Conservation (phyloP, 805 yeast species). For the Zygotorulaspora sp. region DNA sequence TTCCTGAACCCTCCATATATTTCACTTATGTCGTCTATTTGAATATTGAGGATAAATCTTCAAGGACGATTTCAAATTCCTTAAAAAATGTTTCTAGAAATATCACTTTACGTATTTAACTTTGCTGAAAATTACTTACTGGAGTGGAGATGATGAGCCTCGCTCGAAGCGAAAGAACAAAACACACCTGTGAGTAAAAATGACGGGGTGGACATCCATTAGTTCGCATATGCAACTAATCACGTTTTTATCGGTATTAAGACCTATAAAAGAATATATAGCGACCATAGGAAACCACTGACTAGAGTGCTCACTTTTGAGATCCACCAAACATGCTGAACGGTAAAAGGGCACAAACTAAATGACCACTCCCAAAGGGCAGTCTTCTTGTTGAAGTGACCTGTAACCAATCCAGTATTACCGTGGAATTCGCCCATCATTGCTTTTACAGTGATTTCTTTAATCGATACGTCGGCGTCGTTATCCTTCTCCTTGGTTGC, state of each 20-base stretch:
- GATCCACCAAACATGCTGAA: slow-evolving; percentile 97
- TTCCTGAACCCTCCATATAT: slow-evolving; percentile 12
- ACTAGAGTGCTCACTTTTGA: slow-evolving; percentile 52
- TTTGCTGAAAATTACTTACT: slow-evolving; percentile 1
- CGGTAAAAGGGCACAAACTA: slow-evolving; percentile 70
- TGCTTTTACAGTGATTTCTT: slow-evolving; percentile 81
- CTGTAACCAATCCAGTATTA: slow-evolving; percentile 79
- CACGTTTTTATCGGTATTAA: no score
- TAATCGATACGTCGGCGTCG: slow-evolving; percentile 37
- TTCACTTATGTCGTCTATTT: no score
- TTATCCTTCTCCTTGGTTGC: slow-evolving; percentile 45
- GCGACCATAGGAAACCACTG: slow-evolving; percentile 39
- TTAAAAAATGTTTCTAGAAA: slow-evolving; percentile 1
- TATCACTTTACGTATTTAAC: background rate
- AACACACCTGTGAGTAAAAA: background rate
- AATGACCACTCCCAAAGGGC: slow-evolving; percentile 63
- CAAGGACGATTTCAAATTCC: no score
- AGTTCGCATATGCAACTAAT: no score
- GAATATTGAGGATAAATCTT: no score
- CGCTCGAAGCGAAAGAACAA: background rate
- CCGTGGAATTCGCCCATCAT: slow-evolving; percentile 98
- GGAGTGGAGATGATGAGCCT: background rate
- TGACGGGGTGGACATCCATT: no score
- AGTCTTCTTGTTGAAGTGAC: slow-evolving; percentile 46
- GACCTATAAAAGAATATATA: slow-evolving; percentile 15